phyloP scores from a whole-genome alignment of 345 rosid genomes.

The Syzygium jambos region DNA sequence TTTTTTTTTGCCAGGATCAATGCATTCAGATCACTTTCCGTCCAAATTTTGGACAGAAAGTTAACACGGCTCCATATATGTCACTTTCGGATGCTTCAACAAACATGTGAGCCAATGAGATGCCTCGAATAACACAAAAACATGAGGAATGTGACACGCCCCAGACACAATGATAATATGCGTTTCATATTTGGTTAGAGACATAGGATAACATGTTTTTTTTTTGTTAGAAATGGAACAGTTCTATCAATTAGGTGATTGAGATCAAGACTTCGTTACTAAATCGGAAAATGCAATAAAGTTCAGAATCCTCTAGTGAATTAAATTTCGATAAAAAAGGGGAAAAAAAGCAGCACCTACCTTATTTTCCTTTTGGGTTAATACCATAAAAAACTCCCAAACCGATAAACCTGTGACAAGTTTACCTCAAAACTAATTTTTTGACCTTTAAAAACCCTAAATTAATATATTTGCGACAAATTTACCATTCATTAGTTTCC shows the following conservation, averaged over 20 bases:
- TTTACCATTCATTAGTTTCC: too few relatives aligned
- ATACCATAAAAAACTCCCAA: too few relatives aligned
- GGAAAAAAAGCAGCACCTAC: background rate
- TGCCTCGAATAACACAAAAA: background rate
- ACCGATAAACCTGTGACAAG: too few relatives aligned
- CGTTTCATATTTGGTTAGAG: background rate
- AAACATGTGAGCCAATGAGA: background rate
- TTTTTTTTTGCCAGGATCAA: too few relatives aligned
- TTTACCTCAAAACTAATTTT: too few relatives aligned
- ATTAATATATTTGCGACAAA: too few relatives aligned
- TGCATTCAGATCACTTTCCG: background rate
- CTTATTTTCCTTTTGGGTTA: background rate
- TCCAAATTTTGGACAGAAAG: background rate
- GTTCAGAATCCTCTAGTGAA: background rate
- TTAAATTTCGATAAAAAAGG: too few relatives aligned
- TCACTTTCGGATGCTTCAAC: background rate
- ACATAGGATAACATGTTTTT: background rate
- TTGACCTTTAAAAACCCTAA: too few relatives aligned
- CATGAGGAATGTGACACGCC: background rate
- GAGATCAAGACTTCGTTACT: background rate
- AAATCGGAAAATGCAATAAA: background rate
- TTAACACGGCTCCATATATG: background rate
- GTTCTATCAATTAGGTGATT: background rate
- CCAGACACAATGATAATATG: rapidly evolving
- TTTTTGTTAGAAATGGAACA: background rate